Base-by-base conservation (phyloP, 768 basidiomycete genomes). In the Gloeopeniophorella convolvens region DNA sequence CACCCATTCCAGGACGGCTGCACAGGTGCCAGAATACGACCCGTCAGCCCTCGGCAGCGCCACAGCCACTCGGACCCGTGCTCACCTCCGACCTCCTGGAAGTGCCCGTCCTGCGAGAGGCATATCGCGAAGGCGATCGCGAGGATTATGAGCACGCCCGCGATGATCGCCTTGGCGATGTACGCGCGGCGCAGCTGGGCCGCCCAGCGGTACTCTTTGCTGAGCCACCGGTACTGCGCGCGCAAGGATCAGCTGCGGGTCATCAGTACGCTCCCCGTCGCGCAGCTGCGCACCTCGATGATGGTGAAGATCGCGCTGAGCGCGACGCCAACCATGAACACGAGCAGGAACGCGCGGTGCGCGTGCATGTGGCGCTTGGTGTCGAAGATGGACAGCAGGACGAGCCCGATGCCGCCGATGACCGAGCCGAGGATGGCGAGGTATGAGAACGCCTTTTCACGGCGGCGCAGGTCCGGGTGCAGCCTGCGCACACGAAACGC, bases 251-350 rank as follows among this genome's bases (percentile, higher is more conserved):
- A 45, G 42, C 30, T n/a, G 12, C 33, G 18, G n/a, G 8, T 13
- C 5, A 50, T 7, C 15, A 27, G 21, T 48, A 1, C 16, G 20
- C 20, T 23, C 7, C 21, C 42, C 40, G 10, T 7, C 13, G 23
- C 11, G 32, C 23, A 42, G 8, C 11, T 31, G n/a, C 65, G 10
- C 59, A 80, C 83, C 73, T 90, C 86, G 7, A 76, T 48, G 20
- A 87, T 68, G 6, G 84, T 84, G 68, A 89, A 89, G 30, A 89
- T 77, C 18, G 85, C 83, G 50, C 81, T 83, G 28, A 89, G 60
- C 2, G 73, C 77, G 4, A 88, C 83, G 10, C 87, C 87, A 31
- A 83, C 39, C 43, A 89, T 80, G 66, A 89, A 90, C 8, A 89
- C 67, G 21, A 86, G 71, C 13, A 90, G 73, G 58, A 86, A 88